These are phyloP conservation scores for Wickerhamiella vanderwaltii DNA, from an alignment of 805 yeast genomes.

Conservation along the genomic window DNA sequence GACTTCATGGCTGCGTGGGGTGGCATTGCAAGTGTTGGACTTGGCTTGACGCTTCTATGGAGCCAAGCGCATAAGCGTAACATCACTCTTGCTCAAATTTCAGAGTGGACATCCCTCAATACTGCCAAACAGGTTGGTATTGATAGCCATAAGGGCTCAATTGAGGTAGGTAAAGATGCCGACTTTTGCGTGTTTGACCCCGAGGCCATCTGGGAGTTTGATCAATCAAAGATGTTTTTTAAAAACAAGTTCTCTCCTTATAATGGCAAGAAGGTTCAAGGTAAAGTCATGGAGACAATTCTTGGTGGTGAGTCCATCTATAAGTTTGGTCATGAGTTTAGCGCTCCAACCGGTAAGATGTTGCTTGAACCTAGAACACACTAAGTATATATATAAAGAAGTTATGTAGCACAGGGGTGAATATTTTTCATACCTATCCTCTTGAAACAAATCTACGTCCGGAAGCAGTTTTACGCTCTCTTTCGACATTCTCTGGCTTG, in stretches of 20 bases:
- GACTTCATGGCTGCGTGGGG: slow-evolving; percentile 95
- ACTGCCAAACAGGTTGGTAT: slow-evolving; percentile 82
- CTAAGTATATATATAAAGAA: too few relatives aligned
- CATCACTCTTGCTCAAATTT: slow-evolving; percentile 47
- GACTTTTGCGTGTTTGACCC: slow-evolving; percentile 79
- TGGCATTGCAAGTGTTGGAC: slow-evolving; percentile 85
- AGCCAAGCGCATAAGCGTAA: slow-evolving; percentile 45
- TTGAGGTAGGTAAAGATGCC: slow-evolving; percentile 71
- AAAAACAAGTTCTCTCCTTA: slow-evolving; percentile 86
- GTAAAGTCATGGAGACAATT: slow-evolving; percentile 67
- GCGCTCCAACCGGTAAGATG: slow-evolving; percentile 13
- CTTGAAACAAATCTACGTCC: slow-evolving; percentile 44
- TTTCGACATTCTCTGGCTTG: slow-evolving; percentile 79
- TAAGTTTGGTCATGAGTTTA: slow-evolving; percentile 15
- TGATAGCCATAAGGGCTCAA: slow-evolving; percentile 55
- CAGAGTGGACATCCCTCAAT: slow-evolving; percentile 65
- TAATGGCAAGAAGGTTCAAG: slow-evolving; percentile 53
- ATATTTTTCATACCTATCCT: neutral
- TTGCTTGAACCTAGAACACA: slow-evolving; percentile 17
- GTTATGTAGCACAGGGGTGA: neutral
- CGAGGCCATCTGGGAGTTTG: slow-evolving; percentile 35
- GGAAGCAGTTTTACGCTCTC: slow-evolving; percentile 61
- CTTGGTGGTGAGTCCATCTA: slow-evolving; percentile 63
- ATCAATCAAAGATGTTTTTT: slow-evolving; percentile 36
- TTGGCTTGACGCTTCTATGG: slow-evolving; percentile 70